Conservation (phyloP, 441 rosid species). For the Breynia disticha region DNA sequence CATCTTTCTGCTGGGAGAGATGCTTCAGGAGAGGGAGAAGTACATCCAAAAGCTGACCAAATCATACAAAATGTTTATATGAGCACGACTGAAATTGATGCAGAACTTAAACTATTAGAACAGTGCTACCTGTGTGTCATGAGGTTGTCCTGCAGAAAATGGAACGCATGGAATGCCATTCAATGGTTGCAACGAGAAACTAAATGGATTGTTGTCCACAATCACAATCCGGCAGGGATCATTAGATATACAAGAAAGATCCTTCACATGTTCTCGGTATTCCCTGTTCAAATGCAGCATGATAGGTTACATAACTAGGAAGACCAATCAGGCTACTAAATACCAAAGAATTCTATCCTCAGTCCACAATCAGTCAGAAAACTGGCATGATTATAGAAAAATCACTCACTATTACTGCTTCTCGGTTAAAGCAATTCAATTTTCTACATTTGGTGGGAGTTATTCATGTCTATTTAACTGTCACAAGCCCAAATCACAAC, state of each 20-base stretch:
- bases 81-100: not conserved
- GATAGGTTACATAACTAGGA: conserved; percentile 9
- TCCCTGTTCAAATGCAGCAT: conserved; percentile 36
- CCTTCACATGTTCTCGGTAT: conserved; percentile 87
- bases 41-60: conserved; percentile 69
- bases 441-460: too few species aligned
- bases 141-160: conserved; percentile 70
- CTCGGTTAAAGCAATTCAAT: too few species aligned
- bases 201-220: conserved; percentile 94
- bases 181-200: conserved; percentile 83
- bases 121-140: conserved; percentile 64
- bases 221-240: conserved; percentile 67
- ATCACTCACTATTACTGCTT: not conserved
- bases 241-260: conserved; percentile 63
- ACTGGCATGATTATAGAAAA: not conserved
- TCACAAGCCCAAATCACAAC: not conserved
- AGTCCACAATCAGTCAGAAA: not conserved
- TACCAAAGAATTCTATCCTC: not conserved
- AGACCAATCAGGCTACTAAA: not conserved
- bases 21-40: conserved; percentile 83
- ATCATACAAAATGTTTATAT: not conserved
- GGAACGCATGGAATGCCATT: conserved; percentile 94
- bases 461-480: too few species aligned
- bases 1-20: conserved; percentile 69
- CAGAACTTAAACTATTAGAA: not conserved